Conservation (phyloP, 2,329 filamentous ascomycete genomes). For the Botrytis fabae region DNA sequence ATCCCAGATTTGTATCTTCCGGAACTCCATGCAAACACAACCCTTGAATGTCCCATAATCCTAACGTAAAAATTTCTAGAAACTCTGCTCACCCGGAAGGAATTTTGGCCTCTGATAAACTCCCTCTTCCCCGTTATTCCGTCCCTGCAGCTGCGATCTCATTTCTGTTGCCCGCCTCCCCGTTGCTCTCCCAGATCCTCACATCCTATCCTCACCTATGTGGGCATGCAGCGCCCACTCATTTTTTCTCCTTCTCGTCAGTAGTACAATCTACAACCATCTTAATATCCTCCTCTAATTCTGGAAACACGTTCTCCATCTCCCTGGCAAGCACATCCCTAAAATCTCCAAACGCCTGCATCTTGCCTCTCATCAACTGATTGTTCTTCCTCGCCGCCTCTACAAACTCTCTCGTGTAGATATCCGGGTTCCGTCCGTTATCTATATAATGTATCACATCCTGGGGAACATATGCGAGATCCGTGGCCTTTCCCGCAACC, state of each 20-base stretch:
- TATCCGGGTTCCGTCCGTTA: conserved; percentile 70
- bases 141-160: neutral
- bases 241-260: neutral
- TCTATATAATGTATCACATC: conserved; percentile 70
- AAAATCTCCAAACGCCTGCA: conserved; percentile 59
- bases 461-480: conserved; percentile 56
- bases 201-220: neutral
- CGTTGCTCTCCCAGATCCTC: neutral
- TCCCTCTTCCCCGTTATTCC: neutral
- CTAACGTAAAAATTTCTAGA: neutral
- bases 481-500: conserved; percentile 15
- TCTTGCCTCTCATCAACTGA: conserved; percentile 66
- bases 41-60: conserved; percentile 13
- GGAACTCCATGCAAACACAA: conserved; percentile 16
- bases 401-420: conserved; percentile 73
- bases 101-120: neutral
- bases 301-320: conserved; percentile 39
- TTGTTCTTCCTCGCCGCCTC: conserved; percentile 66
- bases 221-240: neutral
- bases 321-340: conserved; percentile 58
- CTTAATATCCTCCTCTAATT: conserved; percentile 38
- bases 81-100: neutral
- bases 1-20: conserved; percentile 8
- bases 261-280: conserved; percentile 34
- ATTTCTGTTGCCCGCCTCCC: neutral